phyloP scores from a whole-genome alignment of 2,329 filamentous ascomycete species.

The Aspergillus ochraceoroseus region DNA sequence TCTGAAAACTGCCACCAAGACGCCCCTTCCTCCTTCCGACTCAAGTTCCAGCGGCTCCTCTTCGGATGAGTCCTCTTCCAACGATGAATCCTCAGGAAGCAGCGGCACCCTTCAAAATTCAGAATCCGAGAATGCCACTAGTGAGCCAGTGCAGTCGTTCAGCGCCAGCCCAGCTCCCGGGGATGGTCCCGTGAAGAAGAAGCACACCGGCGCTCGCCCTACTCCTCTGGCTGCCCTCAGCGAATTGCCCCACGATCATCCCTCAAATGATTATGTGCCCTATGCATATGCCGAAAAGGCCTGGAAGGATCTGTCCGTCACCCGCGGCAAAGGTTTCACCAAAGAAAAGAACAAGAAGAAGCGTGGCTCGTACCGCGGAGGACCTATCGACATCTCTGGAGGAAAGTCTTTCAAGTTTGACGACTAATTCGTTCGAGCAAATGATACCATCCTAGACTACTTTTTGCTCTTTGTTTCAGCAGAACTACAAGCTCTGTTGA shows the following conservation, averaged over 20 bases:
- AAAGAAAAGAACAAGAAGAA: slow-evolving; percentile 99
- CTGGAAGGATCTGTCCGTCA: slow-evolving; percentile 81
- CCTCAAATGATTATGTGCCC: slow-evolving; percentile 74
- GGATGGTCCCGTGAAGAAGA: slow-evolving; percentile 32
- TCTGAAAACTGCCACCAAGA: slow-evolving; percentile 35
- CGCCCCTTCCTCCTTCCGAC: slow-evolving; percentile 35
- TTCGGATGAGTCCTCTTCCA: slow-evolving; percentile 23
- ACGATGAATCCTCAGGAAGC: slow-evolving; percentile 30
- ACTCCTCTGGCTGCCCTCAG: slow-evolving; percentile 73
- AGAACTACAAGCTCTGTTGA: too few relatives aligned
- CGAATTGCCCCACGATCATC: slow-evolving; percentile 62
- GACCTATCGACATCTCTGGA: slow-evolving; percentile 73
- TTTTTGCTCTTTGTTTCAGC: neutral
- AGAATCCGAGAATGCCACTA: slow-evolving; percentile 25
- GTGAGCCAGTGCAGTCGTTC: slow-evolving; percentile 40
- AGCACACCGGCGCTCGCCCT: slow-evolving; percentile 52
- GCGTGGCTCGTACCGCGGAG: slow-evolving; percentile 83
- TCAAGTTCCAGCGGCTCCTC: slow-evolving; percentile 27
- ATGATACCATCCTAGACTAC: slow-evolving; percentile 10
- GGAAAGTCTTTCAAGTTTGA: slow-evolving; percentile 94
- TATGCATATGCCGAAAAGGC: slow-evolving; percentile 88
- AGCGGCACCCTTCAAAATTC: slow-evolving; percentile 33
- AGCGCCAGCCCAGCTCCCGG: slow-evolving; percentile 46
- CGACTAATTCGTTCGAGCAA: slow-evolving; percentile 52
- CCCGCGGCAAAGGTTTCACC: slow-evolving; percentile 93